Base-by-base conservation (phyloP, 257 asterid species). In the Echium plantagineum region DNA sequence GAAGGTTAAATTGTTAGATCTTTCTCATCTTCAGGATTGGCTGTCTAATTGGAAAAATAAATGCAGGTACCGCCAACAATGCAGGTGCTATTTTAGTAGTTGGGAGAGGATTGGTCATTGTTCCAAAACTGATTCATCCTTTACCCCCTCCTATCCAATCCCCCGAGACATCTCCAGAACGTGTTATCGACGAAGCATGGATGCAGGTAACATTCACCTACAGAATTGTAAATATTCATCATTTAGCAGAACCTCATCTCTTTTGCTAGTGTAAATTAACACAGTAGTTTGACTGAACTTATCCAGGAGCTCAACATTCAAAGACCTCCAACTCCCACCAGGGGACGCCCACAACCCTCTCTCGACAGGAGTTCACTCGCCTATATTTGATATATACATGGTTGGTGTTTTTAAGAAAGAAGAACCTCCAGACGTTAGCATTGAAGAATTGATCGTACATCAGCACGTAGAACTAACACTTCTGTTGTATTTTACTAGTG, bases 11-110 rank as follows among this genome's bases (percentile, higher is more conserved):
- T 56, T 1, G 16, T 21, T 42, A 13, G 49, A 56, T 18, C 8
- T 7, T 21, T 21, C 13, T 53, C 22, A 53, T 18, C 15, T 53
- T 12, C 18, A n/a, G 28, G 47, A 66, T n/a, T 47, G 30, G 53
- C 65, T 28, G 30, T 67, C 75, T 74, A 32, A 78, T 62, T 66
- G 42, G 51, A 22, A 19, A 38, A 77, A 61, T 67, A 51, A 61
- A 57, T 75, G 54, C 78, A 93, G 99, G 99, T 67, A 81, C 99
- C 66, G 97, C 99, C 52, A 93, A 86, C 75, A 89, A 93, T 71
- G 99, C 99, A 19, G 99, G 99, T 21, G 97, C 99, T 1, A 86
- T 93, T 65, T 74, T 93, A 76, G 99, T 93, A 12, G 96, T 93
- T 26, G 99, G 97, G 57, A 74, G 99, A 69, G 99, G 88, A 62